These are phyloP conservation scores for Anisodus tanguticus DNA, from an alignment of 257 asterid species.

Conservation along the genomic window DNA sequence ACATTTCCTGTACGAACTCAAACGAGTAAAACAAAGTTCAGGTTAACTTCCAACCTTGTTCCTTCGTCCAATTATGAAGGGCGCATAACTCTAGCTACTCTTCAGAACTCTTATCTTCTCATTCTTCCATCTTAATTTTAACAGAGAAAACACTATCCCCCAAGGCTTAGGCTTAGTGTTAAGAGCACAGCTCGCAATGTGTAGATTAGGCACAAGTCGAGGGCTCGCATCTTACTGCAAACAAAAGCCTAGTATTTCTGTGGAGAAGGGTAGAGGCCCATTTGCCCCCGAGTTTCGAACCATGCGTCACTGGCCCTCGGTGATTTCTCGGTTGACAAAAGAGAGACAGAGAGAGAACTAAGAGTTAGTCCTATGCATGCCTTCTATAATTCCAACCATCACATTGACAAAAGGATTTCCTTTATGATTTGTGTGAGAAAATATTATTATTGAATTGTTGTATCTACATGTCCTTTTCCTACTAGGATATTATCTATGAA, in stretches of 20 bases:
- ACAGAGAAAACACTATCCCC: not conserved
- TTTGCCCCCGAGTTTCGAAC: not conserved
- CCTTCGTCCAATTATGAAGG: not conserved
- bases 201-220: not conserved
- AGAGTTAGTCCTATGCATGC: not conserved
- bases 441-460: no score
- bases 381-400: not conserved
- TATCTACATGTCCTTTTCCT: no score
- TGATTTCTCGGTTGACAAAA: slow-evolving; percentile 8
- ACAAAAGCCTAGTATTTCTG: not conserved
- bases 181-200: not conserved
- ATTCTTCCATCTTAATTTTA: slow-evolving; percentile 1
- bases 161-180: not conserved
- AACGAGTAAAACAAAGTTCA: slow-evolving; percentile 23
- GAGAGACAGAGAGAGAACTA: not conserved
- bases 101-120: not conserved
- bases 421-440: not conserved
- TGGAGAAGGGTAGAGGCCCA: not conserved
- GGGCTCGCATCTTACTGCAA: not conserved
- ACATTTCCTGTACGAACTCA: not conserved
- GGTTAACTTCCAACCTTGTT: slow-evolving; percentile 1
- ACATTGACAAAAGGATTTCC: not conserved
- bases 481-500: no score
- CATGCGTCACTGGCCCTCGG: not conserved
- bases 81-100: not conserved